Percentiles rank a stretch among this genome's conserved stretches.
phyloP scores from a whole-genome alignment of 2,329 filamentous ascomycete genomes.

The Rhynchosporium agropyri region DNA sequence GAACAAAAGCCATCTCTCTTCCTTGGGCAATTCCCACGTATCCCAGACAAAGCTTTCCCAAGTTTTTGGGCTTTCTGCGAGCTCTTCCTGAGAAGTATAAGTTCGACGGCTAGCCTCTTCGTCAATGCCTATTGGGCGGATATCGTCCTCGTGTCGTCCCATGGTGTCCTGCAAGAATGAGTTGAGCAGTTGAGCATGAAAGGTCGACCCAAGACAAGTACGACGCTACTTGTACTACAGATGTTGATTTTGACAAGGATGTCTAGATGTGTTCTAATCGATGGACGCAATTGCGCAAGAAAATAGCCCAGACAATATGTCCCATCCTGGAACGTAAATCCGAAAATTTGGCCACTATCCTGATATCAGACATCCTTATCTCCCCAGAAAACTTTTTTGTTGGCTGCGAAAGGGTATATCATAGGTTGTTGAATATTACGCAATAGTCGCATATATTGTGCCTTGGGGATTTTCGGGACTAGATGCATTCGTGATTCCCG shows the following conservation, averaged over 20 bases:
- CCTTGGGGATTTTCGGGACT: conserved; percentile 5
- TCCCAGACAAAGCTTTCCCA: conserved; percentile 50
- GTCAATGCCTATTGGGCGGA: conserved; percentile 16
- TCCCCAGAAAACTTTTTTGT: background rate
- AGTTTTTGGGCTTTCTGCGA: conserved; percentile 34
- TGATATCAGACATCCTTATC: background rate
- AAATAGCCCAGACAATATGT: background rate
- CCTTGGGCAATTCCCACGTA: conserved; percentile 52
- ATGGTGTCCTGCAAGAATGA: conserved; percentile 18
- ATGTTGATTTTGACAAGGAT: background rate
- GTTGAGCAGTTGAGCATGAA: background rate
- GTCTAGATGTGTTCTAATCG: conserved; percentile 7
- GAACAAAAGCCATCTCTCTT: conserved; percentile 50
- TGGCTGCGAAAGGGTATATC: background rate
- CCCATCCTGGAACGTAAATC: background rate
- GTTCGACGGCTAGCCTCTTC: conserved; percentile 15
- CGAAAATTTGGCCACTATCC: background rate
- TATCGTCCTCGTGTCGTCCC: conserved; percentile 26
- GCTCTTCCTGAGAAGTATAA: conserved; percentile 22
- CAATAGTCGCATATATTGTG: conserved; percentile 21
- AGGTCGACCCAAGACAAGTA: background rate
- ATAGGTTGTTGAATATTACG: conserved; percentile 17
- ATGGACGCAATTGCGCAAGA: conserved; percentile 8
- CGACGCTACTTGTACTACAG: conserved; percentile 9
- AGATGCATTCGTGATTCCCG: conserved; percentile 1